A percentile compares a stretch with the other conserved stretches of the same genome.
Evolutionary conservation across 371 early-diverging fungal species (phyloP).

Genomic region (Nematocida ironsii): DNA sequence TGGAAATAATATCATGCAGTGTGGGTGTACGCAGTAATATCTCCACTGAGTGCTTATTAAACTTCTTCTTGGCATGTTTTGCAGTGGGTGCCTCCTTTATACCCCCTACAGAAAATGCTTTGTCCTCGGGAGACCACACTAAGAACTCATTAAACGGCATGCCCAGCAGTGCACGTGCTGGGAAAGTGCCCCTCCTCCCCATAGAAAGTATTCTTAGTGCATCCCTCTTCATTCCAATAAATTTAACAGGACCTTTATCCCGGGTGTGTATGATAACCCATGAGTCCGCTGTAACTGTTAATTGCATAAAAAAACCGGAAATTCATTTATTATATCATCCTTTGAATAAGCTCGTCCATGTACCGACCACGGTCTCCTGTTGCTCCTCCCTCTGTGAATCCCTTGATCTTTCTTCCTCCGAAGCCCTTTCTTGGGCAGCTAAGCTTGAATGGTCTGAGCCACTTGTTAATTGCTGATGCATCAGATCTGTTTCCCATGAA

Average conservation of each 20-base stretch:
- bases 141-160: neutral
- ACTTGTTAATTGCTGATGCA: slow-evolving; percentile 93
- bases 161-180: neutral
- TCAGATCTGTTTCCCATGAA: slow-evolving; percentile 86
- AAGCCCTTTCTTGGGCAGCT: slow-evolving; percentile 93
- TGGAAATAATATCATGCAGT: slow-evolving; percentile 5
- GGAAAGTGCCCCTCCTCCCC: slow-evolving; percentile 15
- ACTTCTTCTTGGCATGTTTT: slow-evolving; percentile 12
- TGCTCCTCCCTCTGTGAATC: slow-evolving; percentile 96
- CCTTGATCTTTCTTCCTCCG: slow-evolving; percentile 83
- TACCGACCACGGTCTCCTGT: slow-evolving; percentile 86
- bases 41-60: neutral
- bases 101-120: neutral
- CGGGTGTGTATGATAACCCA: slow-evolving; percentile 5
- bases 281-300: neutral
- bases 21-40: slow-evolving; percentile 7
- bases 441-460: slow-evolving; percentile 98
- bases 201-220: neutral
- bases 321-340: slow-evolving; percentile 75
- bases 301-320: slow-evolving; percentile 5
- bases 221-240: slow-evolving; percentile 30
- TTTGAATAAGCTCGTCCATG: slow-evolving; percentile 85
- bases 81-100: neutral
- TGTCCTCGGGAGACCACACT: neutral
- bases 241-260: slow-evolving; percentile 32